phyloP scores from a whole-genome alignment of 345 rosid genomes.

The Abelmoschus esculentus region DNA sequence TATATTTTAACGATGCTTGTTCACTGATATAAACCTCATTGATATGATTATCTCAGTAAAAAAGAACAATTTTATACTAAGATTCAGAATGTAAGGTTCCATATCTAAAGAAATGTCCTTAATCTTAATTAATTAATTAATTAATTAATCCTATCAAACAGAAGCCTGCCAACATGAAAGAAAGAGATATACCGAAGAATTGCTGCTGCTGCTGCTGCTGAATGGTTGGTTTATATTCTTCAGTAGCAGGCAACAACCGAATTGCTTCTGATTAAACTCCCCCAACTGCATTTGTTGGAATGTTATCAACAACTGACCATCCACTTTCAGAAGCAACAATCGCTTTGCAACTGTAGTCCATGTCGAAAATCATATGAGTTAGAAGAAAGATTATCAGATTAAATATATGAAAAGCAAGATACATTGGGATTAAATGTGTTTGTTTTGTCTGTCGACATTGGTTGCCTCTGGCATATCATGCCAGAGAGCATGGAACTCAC shows the following conservation, averaged over 20 bases:
- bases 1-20: too few relatives aligned
- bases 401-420: background rate
- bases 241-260: background rate
- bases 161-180: conserved; percentile 4
- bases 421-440: too few relatives aligned
- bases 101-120: background rate
- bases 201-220: background rate
- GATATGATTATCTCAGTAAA: background rate
- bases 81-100: background rate
- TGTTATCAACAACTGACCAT: conserved; percentile 36
- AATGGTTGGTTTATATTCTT: background rate
- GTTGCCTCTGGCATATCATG: background rate
- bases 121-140: too few relatives aligned
- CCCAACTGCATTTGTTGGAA: conserved; percentile 25
- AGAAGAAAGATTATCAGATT: background rate
- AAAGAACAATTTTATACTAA: background rate
- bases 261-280: background rate
- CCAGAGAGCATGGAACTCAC: conserved; percentile 30
- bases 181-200: background rate
- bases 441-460: background rate
- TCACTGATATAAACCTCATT: too few relatives aligned
- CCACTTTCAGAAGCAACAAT: conserved; percentile 54
- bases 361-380: background rate
- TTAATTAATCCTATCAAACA: background rate
- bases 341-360: conserved; percentile 46